Conservation (phyloP, 2,329 filamentous ascomycete genomes). For the Aspergillus awamori region DNA sequence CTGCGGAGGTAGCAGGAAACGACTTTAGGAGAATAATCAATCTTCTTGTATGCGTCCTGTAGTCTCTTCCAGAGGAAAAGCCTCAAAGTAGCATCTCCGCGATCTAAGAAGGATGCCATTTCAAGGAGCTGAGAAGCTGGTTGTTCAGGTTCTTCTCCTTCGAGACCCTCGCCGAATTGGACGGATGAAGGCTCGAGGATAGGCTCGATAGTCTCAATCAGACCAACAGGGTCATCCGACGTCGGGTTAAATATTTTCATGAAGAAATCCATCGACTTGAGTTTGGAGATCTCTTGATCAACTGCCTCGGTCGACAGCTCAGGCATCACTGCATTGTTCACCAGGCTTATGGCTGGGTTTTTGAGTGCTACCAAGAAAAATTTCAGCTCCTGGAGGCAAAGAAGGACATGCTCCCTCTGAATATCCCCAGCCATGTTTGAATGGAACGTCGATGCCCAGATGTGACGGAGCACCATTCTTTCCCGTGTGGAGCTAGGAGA, state of each 20-base stretch:
- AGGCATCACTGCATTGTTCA: slow-evolving; percentile 87
- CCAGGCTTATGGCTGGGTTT: slow-evolving; percentile 60
- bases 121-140: slow-evolving; percentile 64
- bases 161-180: slow-evolving; percentile 25
- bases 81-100: slow-evolving; percentile 78
- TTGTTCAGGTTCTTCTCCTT: slow-evolving; percentile 41
- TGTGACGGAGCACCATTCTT: slow-evolving; percentile 60
- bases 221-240: slow-evolving; percentile 73
- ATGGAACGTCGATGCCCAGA: slow-evolving; percentile 68
- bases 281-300: slow-evolving; percentile 85
- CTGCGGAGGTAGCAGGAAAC: slow-evolving; percentile 84
- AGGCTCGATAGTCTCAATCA: slow-evolving; percentile 91
- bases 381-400: slow-evolving; percentile 66
- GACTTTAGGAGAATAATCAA: slow-evolving; percentile 83
- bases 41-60: slow-evolving; percentile 83
- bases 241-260: slow-evolving; percentile 84
- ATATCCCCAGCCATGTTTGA: slow-evolving; percentile 60
- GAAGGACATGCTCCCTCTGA: slow-evolving; percentile 61
- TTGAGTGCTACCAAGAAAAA: slow-evolving; percentile 52
- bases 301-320: slow-evolving; percentile 81
- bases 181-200: slow-evolving; percentile 70
- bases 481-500: slow-evolving; percentile 36
- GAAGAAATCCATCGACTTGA: slow-evolving; percentile 97
- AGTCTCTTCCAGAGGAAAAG: slow-evolving; percentile 88
- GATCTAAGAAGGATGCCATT: slow-evolving; percentile 81